These are phyloP conservation scores for Elongisporangium senticosum DNA, from an alignment of 352 stramenopile species.

Conservation along the genomic window DNA sequence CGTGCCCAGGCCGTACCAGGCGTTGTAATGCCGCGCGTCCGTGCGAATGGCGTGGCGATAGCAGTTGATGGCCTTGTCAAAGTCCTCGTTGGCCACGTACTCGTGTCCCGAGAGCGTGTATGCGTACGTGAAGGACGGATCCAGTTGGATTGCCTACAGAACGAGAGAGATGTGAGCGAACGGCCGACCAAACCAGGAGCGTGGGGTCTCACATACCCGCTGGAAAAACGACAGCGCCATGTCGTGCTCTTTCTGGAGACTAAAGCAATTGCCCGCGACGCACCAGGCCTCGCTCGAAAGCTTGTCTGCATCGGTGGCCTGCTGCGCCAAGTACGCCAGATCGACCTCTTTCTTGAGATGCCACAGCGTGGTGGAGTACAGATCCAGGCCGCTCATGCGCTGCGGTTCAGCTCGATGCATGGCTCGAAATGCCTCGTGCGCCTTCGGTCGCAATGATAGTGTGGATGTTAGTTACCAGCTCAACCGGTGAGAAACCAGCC, in stretches of 20 bases:
- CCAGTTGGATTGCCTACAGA: conserved; percentile 87
- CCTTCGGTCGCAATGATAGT: conserved; percentile 22
- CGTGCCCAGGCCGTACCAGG: conserved; percentile 89
- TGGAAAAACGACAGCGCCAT: conserved; percentile 95
- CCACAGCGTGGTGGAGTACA: conserved; percentile 96
- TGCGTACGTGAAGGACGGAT: conserved; percentile 95
- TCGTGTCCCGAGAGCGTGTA: conserved; percentile 97
- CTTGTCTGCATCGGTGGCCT: conserved; percentile 91
- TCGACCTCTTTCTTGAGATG: conserved; percentile 97
- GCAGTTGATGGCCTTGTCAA: conserved; percentile 95
- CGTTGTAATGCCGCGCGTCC: conserved; percentile 92
- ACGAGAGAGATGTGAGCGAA: neutral
- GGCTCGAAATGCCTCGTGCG: conserved; percentile 80
- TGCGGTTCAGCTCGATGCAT: conserved; percentile 91
- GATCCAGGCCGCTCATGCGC: conserved; percentile 91
- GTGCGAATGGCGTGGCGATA: conserved; percentile 93
- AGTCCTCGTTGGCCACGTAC: conserved; percentile 97
- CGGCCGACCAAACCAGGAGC: neutral
- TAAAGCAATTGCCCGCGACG: conserved; percentile 97
- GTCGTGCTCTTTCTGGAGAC: conserved; percentile 97
- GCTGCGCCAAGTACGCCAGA: conserved; percentile 94
- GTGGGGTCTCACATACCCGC: conserved; percentile 31
- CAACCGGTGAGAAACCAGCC: neutral
- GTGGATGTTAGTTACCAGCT: neutral
- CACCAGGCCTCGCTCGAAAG: conserved; percentile 94